A percentile compares a stretch with the other conserved stretches of the same genome.
These are phyloP conservation scores for Sphaerulina musiva DNA, from an alignment of 2,329 filamentous ascomycete genomes.

Conservation along the genomic window DNA sequence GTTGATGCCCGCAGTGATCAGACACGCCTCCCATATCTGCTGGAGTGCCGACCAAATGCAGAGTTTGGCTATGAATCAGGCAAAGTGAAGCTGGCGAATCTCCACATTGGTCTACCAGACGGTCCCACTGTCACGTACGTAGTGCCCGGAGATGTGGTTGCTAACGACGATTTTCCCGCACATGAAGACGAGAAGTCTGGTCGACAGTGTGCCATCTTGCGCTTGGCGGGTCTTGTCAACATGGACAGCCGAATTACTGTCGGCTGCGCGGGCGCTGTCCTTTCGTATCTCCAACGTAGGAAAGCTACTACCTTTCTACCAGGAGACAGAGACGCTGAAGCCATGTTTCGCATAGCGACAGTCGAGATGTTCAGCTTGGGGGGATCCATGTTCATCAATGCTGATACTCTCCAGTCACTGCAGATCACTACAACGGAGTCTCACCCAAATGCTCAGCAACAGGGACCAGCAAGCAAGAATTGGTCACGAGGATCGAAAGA, in stretches of 20 bases:
- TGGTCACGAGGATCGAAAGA: constrained; percentile 61
- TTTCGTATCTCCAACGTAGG: constrained; percentile 69
- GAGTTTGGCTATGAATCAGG: constrained; percentile 67
- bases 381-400: constrained; percentile 67
- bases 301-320: constrained; percentile 57
- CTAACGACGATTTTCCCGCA: constrained; percentile 34
- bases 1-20: constrained; percentile 36
- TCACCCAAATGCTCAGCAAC: constrained; percentile 74
- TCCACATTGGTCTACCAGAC: constrained; percentile 48
- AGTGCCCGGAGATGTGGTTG: constrained; percentile 51
- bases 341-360: constrained; percentile 54
- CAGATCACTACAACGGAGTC: constrained; percentile 79
- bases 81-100: constrained; percentile 57
- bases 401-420: constrained; percentile 71
- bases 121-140: constrained; percentile 51
- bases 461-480: constrained; percentile 56
- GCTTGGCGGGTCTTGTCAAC: constrained; percentile 64
- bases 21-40: constrained; percentile 51
- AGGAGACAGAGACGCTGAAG: constrained; percentile 49
- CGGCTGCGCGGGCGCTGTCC: constrained; percentile 78
- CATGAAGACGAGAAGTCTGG: constrained; percentile 45
- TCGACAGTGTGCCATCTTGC: constrained; percentile 58
- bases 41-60: constrained; percentile 62
- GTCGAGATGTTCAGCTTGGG: constrained; percentile 70
- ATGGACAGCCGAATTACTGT: constrained; percentile 67